Base-by-base conservation (phyloP, 306 rosid species). In the Echinosophora koreensis region DNA sequence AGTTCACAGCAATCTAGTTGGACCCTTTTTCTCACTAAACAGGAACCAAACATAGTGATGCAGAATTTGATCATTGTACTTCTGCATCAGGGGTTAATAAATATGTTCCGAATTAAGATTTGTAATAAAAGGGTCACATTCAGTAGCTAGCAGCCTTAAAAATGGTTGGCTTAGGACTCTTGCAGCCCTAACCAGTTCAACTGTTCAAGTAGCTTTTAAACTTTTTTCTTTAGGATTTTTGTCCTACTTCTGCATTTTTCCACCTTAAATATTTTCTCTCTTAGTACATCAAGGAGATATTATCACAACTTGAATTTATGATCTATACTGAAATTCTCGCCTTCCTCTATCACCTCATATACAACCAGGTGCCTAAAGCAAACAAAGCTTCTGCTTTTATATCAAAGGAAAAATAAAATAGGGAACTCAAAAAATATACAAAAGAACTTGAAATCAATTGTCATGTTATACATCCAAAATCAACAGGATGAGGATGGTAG, bases 1-100 rank as follows among this genome's bases (percentile, higher is more conserved):
- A 41, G 46, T 41, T 6, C 11, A 8, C 10, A 39, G 14, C 34
- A 50, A 50, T 35, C 80, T 54, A 37, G 17, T 39, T 13, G 42
- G 52, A 66, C 22, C 22, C 22, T 22, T 22, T 22, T 22, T 65
- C 65, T 76, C 65, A 49, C 51, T 60, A 17, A 41, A 72, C 16
- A 18, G 8, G 17, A 71, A 39, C 15, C 22, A 59, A 58, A 16
- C 28, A 12, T 22, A 56, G 37, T 71, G 17, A 37, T 54, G 2
- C 15, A 37, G 2, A 28, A 35, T 72, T 13, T 27, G 12, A 30
- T 44, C 32, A 2, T 46, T 50, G 13, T 47, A 18, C 7, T 44
- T 46, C 47, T 14, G 27, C 10, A 13, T 11, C 65, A 22, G 50
- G 12, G 47, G 52, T 14, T 35, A 34, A 30, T 6, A 32, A 34